A percentile compares a stretch with the other conserved stretches of the same genome.
Evolutionary conservation across 305 asterid species (phyloP).

Genomic region (Solanum hybrid): DNA sequence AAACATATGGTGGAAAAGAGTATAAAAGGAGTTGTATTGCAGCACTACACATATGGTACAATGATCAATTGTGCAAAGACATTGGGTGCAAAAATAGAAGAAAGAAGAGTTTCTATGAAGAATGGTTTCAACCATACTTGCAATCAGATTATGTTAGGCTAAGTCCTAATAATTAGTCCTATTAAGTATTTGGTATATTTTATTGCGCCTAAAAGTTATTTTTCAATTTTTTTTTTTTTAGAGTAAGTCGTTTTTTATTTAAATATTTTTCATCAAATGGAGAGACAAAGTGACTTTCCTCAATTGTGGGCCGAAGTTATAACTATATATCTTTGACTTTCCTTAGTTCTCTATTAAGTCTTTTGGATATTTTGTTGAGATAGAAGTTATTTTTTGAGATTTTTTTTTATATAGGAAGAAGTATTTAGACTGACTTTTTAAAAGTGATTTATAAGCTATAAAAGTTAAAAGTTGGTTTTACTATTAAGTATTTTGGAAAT

Average conservation of each 20-base stretch:
- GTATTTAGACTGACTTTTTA: too few relatives aligned
- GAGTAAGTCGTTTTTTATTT: not conserved
- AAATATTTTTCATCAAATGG: not conserved
- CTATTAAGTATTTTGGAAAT: not conserved
- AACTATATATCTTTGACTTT: not conserved
- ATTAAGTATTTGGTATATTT: not conserved
- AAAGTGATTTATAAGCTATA: too few relatives aligned
- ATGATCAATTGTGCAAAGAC: conserved; percentile 60
- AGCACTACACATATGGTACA: conserved; percentile 43
- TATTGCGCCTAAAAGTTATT: not conserved
- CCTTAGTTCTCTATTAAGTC: not conserved
- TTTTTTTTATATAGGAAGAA: not conserved
- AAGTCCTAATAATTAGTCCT: not conserved
- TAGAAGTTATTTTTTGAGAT: not conserved
- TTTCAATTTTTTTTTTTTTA: not conserved
- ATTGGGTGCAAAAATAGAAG: conserved; percentile 46
- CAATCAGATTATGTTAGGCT: conserved; percentile 15
- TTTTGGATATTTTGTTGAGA: not conserved
- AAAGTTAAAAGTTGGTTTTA: too few relatives aligned
- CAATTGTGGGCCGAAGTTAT: not conserved
- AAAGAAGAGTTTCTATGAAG: conserved; percentile 38
- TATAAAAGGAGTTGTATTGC: conserved; percentile 39
- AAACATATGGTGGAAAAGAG: conserved; percentile 31
- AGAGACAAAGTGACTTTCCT: not conserved
- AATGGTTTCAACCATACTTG: conserved; percentile 44